Evolutionary conservation across 768 basidiomycete species (phyloP), one percentile per base, ranked within the genome.

Genomic region (Lentinula raphanica): DNA sequence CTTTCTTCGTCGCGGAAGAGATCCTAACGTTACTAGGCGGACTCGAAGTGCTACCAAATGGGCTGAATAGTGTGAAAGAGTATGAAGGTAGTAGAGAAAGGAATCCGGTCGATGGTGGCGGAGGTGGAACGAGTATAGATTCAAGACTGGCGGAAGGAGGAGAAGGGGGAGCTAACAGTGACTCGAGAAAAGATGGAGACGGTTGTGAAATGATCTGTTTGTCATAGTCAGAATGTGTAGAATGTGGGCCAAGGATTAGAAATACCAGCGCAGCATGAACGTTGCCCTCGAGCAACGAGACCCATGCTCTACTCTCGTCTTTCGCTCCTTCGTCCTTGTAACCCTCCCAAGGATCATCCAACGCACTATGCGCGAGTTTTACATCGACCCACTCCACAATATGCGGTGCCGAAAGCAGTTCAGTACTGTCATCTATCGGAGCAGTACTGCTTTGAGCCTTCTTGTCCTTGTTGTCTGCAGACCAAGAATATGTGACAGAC

Each of bases 261-360:
- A 82, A 55, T 62, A 91, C 85, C 71, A 94, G 68, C 12, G 88
- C 87, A 62, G 88, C 86, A 67, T 92, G 91, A 6, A 94, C 82
- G 46, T 79, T 74, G 35, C 85, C 85, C 68, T 94, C 89, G 39
- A 94, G 80, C 31, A 94, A 76, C 2, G 88, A 75, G 25, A 91
- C 80, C 92, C 92, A 94, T 1, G 92, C 91, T 42, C 84, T 79
- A 63, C 88, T 88, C 68, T 94, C 91, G 63, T 90, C 85, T 49
- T 79, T 76, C 23, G 86, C 75, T 19, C 72, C 69, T 48, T 79
- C 74, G 61, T 87, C 78, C 35, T 68, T 76, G 67, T 90, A 92
- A 11, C 90, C 91, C 66, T 92, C 87, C 31, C 88, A 71, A 4
- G 75, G 68, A 56, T 72, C 70, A 21, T 76, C 74, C 12, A 66